Evolutionary conservation across 139 green algal genomes (phyloP).

Genomic region (Axilococcus clingmanii): DNA sequence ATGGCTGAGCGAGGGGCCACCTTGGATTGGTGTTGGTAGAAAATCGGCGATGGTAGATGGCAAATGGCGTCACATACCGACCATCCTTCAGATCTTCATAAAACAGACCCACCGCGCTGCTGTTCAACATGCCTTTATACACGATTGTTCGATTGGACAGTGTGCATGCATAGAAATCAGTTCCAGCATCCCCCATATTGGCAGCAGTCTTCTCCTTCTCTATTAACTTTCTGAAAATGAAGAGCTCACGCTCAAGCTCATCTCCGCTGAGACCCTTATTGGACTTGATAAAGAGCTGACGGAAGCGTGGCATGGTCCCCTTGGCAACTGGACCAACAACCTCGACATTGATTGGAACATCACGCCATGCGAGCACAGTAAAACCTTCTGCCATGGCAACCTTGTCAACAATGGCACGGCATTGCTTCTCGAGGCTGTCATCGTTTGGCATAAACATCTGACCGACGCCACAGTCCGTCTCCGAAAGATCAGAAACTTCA

Average conservation of each 20-base stretch:
- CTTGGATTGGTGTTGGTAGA: constrained; percentile 98
- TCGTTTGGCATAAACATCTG: constrained; percentile 97
- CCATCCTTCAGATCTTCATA: constrained; percentile 86
- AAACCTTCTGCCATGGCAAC: constrained; percentile 64
- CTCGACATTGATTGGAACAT: constrained; percentile 76
- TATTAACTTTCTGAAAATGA: constrained; percentile 84
- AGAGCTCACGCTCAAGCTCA: constrained; percentile 92
- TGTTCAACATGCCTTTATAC: constrained; percentile 79
- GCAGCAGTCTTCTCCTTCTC: constrained; percentile 62
- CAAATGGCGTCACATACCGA: constrained; percentile 77
- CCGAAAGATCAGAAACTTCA: constrained; percentile 37
- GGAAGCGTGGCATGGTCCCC: constrained; percentile 80
- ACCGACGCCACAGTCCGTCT: constrained; percentile 72
- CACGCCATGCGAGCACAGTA: constrained; percentile 83
- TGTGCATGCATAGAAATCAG: constrained; percentile 87
- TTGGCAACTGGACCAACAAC: constrained; percentile 84
- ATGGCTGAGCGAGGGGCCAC: constrained; percentile 98
- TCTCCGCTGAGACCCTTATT: constrained; percentile 42
- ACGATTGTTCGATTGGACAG: constrained; percentile 84
- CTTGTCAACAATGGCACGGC: constrained; percentile 61
- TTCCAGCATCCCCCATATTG: constrained; percentile 32
- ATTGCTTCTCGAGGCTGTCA: constrained; percentile 56
- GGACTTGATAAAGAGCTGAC: constrained; percentile 55
- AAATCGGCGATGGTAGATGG: constrained; percentile 98
- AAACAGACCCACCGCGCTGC: constrained; percentile 67